These are phyloP conservation scores for Benincasa hispida DNA, from an alignment of 306 rosid genomes.

Conservation along the genomic window DNA sequence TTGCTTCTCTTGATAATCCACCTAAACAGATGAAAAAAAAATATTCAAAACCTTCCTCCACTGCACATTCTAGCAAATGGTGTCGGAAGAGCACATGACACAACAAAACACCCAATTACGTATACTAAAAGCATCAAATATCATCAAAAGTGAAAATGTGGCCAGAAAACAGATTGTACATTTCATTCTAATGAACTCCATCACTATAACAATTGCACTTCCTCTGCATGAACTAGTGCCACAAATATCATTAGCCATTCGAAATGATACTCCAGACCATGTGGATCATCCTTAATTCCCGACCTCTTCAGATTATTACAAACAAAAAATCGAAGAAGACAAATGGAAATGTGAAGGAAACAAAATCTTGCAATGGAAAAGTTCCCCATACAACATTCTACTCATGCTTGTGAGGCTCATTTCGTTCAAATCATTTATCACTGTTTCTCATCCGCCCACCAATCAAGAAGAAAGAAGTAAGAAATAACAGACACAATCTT, in stretches of 20 bases:
- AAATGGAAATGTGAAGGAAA: not conserved
- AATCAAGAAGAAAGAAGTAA: not conserved
- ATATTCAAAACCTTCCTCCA: not conserved
- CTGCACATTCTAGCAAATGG: not conserved
- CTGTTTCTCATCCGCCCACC: not conserved
- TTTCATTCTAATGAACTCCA: no score
- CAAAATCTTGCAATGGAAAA: no score
- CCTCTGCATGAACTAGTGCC: no score
- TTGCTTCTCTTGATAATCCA: constrained; percentile 92
- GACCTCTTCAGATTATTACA: not conserved
- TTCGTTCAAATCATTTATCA: not conserved
- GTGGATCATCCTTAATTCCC: not conserved
- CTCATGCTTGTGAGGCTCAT: not conserved
- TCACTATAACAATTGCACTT: no score
- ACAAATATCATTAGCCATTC: not conserved
- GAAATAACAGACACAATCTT: not conserved
- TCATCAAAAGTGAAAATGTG: not conserved
- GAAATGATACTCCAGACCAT: not conserved
- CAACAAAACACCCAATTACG: not conserved
- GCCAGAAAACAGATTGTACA: no score
- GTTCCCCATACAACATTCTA: not conserved
- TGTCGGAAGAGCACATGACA: not conserved
- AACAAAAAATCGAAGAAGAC: not conserved
- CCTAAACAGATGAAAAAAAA: constrained; percentile 35
- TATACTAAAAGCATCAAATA: not conserved